Base-by-base conservation (phyloP, 495 filamentous ascomycete genomes). In the Penicillium atrosanguineum region DNA sequence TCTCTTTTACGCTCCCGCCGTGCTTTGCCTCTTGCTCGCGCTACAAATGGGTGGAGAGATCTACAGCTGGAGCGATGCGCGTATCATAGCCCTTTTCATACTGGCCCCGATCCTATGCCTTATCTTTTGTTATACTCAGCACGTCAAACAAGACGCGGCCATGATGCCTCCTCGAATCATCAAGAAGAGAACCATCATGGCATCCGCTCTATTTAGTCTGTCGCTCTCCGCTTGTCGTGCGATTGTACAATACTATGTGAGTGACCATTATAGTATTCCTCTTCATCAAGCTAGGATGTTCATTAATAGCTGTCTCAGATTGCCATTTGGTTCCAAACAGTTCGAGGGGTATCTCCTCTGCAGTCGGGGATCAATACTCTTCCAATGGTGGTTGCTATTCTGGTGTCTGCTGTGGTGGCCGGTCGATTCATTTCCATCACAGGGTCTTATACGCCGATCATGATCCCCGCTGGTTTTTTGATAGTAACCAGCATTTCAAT, bases 291-390 rank as follows among this genome's bases (percentile, higher is more conserved):
- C n/a, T n/a, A n/a, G n/a, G n/a, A 37, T 51, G 2, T 20, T 25
- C 23, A 12, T 40, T 51, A 21, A 51, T 41, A 16, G 20, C 31
- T 0, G 21, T 16, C 44, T 8, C 15, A 51, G 26, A 4, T 28
- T 7, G 48, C 48, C 3, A 39, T 51, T n/a, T 51, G 48, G 48
- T 51, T 51, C n/a, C 48, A 51, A 43, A 18, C 44, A 4, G 48
- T 51, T 20, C 34, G 44, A 31, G 48, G 40, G n/a, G 39, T 44
- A 39, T 44, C 48, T 16, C 39, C 48, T 9, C 39, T 51, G 4
- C 15, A 51, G 34, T 51, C 48, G 6, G 48, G 21, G n/a, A 51
- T 51, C 26, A 28, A 36, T 1, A 44, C 34, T n/a, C 36, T 51
- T 16, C 48, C 48, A n/a, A 44, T 44, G 7, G 44, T 51, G 48